Base-by-base conservation (phyloP, 2,329 filamentous ascomycete species). In the Diaporthe batatas region DNA sequence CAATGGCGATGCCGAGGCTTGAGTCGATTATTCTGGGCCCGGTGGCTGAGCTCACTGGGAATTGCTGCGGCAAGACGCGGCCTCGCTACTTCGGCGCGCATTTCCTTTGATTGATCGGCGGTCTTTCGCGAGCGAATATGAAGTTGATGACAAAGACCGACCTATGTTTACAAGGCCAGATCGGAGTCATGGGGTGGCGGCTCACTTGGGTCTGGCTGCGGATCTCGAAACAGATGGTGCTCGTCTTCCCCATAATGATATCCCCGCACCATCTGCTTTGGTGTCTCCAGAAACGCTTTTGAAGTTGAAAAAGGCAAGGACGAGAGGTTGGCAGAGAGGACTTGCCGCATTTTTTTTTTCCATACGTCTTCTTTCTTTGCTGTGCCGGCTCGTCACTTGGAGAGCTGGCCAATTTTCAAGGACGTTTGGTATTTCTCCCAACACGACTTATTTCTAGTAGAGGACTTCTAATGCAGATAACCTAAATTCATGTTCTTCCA, bases 391-490 rank as follows among this genome's bases (percentile, higher is more conserved):
- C 49, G 44, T 57, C 70, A 54, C 65, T 73, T 74, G 73, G 36
- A 18, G 71, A 59, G 73, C 25, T 47, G 71, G 58, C 68, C 71
- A 55, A 71, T 74, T 69, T 73, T 59, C 62, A 68, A 65, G 71
- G 76, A 76, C 76, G 76, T 76, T 72, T 75, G 71, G 79, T 82
- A 77, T 79, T 81, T 83, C 83, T 84, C 81, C 82, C 83, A 83
- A 58, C 68, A 73, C 71, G 49, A 67, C 59, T 72, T 81, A 77
- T 79, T 85, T 87, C 83, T 86, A 86, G 80, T 90, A 89, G 83
- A 89, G 85, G 83, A 85, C 85, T 89, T 89, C 84, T 90, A 90
- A 90, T 90, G 86, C 87, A 88, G 85, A 89, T 88, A 89, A 86
- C 83, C 84, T 84, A 83, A 83, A 82, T 84, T 83, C 78, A 81